A percentile compares a stretch with the other conserved stretches of the same genome.
phyloP scores from a whole-genome alignment of 139 green algal genomes.

The Deuterostichococcus epilithicus region DNA sequence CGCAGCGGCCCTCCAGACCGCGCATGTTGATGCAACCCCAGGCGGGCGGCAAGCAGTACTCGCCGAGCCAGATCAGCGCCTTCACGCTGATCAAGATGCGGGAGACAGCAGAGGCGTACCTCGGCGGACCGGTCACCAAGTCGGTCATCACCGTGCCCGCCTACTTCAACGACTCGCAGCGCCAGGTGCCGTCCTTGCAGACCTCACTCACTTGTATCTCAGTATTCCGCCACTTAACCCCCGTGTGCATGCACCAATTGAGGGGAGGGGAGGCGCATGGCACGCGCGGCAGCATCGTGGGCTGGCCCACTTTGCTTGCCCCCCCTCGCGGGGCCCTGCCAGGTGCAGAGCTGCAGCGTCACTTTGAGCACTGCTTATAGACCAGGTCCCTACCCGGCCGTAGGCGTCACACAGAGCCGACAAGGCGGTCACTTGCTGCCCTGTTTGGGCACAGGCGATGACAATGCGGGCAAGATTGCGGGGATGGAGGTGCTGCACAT shows the following conservation, averaged over 20 bases:
- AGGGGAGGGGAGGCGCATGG: not conserved
- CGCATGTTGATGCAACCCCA: constrained; percentile 10
- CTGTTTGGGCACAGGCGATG: constrained; percentile 27
- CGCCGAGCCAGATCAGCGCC: constrained; percentile 88
- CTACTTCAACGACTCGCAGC: constrained; percentile 99
- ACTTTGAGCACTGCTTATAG: too few species aligned
- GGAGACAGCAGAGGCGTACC: constrained; percentile 92
- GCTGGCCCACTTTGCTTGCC: not conserved
- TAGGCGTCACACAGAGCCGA: too few species aligned
- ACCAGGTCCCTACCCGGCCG: too few species aligned
- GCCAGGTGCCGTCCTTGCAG: constrained; percentile 49
- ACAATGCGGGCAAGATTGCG: constrained; percentile 84
- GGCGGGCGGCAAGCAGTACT: constrained; percentile 88
- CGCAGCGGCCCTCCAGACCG: too few species aligned
- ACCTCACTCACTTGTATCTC: not conserved
- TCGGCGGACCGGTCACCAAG: constrained; percentile 81
- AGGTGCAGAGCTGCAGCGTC: too few species aligned
- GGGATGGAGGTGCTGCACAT: constrained; percentile 66
- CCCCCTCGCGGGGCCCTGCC: too few species aligned
- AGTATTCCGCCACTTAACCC: constrained; percentile 56
- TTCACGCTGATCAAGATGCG: constrained; percentile 98
- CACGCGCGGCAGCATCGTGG: not conserved
- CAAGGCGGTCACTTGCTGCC: too few species aligned
- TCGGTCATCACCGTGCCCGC: constrained; percentile 97
- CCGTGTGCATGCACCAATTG: not conserved